phyloP scores from a whole-genome alignment of 768 basidiomycete species.

The Tulasnella calospora region DNA sequence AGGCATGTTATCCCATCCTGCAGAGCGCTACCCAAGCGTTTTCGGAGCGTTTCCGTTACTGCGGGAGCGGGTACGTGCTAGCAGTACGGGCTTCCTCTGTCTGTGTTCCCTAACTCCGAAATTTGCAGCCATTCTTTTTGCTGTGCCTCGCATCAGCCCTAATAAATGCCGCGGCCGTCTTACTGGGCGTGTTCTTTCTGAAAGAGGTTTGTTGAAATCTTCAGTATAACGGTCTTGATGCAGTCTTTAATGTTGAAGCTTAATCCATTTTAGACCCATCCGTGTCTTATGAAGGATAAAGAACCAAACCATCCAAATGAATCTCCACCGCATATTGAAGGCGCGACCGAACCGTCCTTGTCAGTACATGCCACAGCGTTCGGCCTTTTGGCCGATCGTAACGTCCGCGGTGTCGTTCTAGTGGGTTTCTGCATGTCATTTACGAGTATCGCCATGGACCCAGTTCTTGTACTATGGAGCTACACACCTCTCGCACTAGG shows the following conservation, averaged over 20 bases:
- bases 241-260: background rate
- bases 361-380: background rate
- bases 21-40: conserved; percentile 45
- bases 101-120: background rate
- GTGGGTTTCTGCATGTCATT: conserved; percentile 42
- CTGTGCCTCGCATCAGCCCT: conserved; percentile 31
- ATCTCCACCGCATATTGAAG: background rate
- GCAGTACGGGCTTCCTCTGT: background rate
- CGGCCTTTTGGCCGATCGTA: conserved; percentile 22
- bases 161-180: conserved; percentile 23
- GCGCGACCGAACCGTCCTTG: background rate
- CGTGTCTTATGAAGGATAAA: background rate
- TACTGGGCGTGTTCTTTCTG: conserved; percentile 24
- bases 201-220: conserved; percentile 24
- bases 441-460: conserved; percentile 45
- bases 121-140: conserved; percentile 28
- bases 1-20: conserved; percentile 56
- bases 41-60: conserved; percentile 45
- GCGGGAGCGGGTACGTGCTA: conserved; percentile 24
- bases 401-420: conserved; percentile 20
- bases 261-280: conserved; percentile 9
- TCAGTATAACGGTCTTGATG: background rate
- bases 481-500: conserved; percentile 56
- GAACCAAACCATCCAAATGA: background rate
- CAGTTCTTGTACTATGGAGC: conserved; percentile 62